phyloP scores from a whole-genome alignment of 371 early-diverging fungal genomes.

The Apophysomyces sp. region DNA sequence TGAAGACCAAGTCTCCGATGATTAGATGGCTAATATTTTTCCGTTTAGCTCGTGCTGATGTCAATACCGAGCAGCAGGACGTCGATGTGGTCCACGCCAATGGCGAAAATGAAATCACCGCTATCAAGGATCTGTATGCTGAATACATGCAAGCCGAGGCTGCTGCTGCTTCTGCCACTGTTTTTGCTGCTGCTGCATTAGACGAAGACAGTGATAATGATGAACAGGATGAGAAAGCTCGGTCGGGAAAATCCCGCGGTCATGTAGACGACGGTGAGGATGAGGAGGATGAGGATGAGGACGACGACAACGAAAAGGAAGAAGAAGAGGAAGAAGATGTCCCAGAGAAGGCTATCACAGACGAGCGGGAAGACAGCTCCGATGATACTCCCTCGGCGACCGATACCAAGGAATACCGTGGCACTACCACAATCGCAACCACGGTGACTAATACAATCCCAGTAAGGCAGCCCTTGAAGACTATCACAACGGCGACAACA shows the following conservation, averaged over 20 bases:
- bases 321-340: background rate
- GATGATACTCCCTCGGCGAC: background rate
- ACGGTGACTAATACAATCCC: background rate
- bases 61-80: background rate
- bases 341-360: background rate
- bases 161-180: background rate
- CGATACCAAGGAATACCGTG: slow-evolving; percentile 1
- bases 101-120: slow-evolving; percentile 1
- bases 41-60: background rate
- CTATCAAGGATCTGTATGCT: background rate
- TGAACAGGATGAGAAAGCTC: slow-evolving; percentile 2
- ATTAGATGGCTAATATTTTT: background rate
- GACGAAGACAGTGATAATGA: slow-evolving; percentile 7
- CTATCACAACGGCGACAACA: background rate
- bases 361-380: background rate
- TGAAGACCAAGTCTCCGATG: background rate
- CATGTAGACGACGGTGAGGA: too few relatives aligned
- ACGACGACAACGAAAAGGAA: background rate
- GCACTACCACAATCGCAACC: slow-evolving; percentile 1
- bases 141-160: background rate
- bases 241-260: background rate
- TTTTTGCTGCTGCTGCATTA: slow-evolving; percentile 7
- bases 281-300: background rate
- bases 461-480: background rate
- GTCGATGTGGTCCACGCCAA: background rate